Evolutionary conservation across 2,329 filamentous ascomycete species (phyloP).

Genomic region (Penicillium sp.): DNA sequence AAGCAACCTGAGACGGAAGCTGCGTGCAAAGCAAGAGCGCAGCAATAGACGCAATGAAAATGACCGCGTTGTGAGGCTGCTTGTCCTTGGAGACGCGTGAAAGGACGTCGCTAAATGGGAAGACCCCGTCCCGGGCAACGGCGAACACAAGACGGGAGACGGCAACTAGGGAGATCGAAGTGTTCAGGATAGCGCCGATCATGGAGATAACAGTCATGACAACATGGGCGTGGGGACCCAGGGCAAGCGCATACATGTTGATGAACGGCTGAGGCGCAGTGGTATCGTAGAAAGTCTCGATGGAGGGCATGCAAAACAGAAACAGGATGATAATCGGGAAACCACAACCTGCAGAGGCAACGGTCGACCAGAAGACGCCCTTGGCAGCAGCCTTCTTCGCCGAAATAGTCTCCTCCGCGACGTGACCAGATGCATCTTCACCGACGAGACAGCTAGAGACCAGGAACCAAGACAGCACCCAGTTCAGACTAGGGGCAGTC

Average conservation of each 20-base stretch:
- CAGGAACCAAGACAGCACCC: slow-evolving; percentile 36
- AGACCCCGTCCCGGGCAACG: slow-evolving; percentile 60
- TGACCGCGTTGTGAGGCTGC: slow-evolving; percentile 59
- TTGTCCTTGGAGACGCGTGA: slow-evolving; percentile 54
- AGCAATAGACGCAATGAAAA: slow-evolving; percentile 56
- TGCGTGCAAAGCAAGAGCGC: slow-evolving; percentile 59
- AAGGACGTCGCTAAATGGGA: slow-evolving; percentile 58
- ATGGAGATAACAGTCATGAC: slow-evolving; percentile 32
- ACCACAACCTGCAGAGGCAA: slow-evolving; percentile 34
- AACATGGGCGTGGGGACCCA: slow-evolving; percentile 28
- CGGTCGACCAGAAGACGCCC: slow-evolving; percentile 37
- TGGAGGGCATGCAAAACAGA: slow-evolving; percentile 37
- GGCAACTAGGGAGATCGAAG: slow-evolving; percentile 58
- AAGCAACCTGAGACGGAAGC: slow-evolving; percentile 53
- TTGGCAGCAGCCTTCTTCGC: slow-evolving; percentile 37
- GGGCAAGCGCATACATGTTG: slow-evolving; percentile 29
- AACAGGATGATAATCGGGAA: slow-evolving; percentile 38
- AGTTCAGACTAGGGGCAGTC: slow-evolving; percentile 33
- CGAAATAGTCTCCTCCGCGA: slow-evolving; percentile 36
- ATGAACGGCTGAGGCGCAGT: slow-evolving; percentile 35
- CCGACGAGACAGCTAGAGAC: slow-evolving; percentile 34
- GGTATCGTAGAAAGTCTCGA: slow-evolving; percentile 36
- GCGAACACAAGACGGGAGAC: slow-evolving; percentile 61
- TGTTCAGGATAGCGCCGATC: slow-evolving; percentile 43
- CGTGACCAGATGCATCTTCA: slow-evolving; percentile 36